Evolutionary conservation across 2,329 filamentous ascomycete genomes (phyloP), one percentile per base, ranked within the genome.

Genomic region (Penicillium italicum): DNA sequence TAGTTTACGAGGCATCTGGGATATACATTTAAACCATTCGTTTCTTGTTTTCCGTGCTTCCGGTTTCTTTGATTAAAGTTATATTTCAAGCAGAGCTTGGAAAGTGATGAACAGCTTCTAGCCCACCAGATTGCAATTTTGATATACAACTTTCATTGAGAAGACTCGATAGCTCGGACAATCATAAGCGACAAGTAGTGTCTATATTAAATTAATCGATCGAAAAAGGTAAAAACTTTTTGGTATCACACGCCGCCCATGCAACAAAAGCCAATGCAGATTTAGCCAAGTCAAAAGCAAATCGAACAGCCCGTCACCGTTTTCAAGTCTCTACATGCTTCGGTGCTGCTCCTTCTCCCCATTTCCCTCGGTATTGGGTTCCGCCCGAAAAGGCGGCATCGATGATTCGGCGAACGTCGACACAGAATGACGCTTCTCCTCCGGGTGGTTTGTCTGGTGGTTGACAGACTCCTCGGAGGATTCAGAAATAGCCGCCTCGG

Each of bases 401-500:
- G 56, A 55, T 5, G 62, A 53, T 12, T 58, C 61, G 9, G 49
- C 53, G 12, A 59, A 41, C 11, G 61, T 61, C 12, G 60, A 61
- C n/a, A 18, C 40, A 33, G 60, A 61, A 33, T 22, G 44, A 9
- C 56, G 58, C 38, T 62, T 57, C 47, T 62, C 52, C 7, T 18
- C 26, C 12, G 34, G 34, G 4, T 60, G 41, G 8, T 57, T 45
- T 26, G 33, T 28, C n/a, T 56, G 36, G 4, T 44, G 28, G 9
- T 50, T 47, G 16, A 49, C 42, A 24, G 16, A 11, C 24, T 60
- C 57, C 9, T 50, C 45, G 3, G 49, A 28, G 2, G 36, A 20
- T 6, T 55, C 56, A 14, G 45, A 34, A 22, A 54, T 22, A 30
- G 50, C 55, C 11, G 58, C 57, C 50, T 66, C 63, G 9, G 61